Evolutionary conservation across 495 filamentous ascomycete species (phyloP).

Genomic region (Evernia prunastri): DNA sequence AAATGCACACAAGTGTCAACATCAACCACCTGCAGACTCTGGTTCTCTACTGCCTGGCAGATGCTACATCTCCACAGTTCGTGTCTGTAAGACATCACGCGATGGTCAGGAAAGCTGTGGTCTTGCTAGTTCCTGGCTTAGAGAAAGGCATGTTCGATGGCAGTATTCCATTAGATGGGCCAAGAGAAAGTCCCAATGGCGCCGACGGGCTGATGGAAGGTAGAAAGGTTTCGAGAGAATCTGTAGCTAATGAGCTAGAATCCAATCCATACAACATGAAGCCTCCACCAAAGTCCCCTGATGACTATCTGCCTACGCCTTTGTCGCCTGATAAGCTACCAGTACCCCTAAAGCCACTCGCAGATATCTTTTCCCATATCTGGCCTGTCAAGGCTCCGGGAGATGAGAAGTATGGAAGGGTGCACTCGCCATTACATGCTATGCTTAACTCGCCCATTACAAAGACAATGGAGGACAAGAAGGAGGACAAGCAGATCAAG

Average conservation of each 20-base stretch:
- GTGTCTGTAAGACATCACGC: slow-evolving; percentile 70
- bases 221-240: neutral
- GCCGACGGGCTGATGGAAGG: neutral
- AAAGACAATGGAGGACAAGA: slow-evolving; percentile 55
- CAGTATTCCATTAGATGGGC: slow-evolving; percentile 45
- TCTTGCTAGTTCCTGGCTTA: slow-evolving; percentile 89
- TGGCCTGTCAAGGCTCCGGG: slow-evolving; percentile 87
- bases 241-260: slow-evolving; percentile 22
- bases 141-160: slow-evolving; percentile 85
- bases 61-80: slow-evolving; percentile 80
- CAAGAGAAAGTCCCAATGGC: slow-evolving; percentile 19
- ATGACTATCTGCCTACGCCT: slow-evolving; percentile 67
- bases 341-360: slow-evolving; percentile 57
- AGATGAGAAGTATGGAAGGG: slow-evolving; percentile 67
- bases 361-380: slow-evolving; percentile 75
- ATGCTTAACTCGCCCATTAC: slow-evolving; percentile 67
- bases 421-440: slow-evolving; percentile 77
- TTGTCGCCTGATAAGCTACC: slow-evolving; percentile 58
- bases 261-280: slow-evolving; percentile 5
- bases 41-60: slow-evolving; percentile 82
- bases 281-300: slow-evolving; percentile 34
- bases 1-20: slow-evolving; percentile 66
- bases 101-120: slow-evolving; percentile 73
- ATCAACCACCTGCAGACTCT: slow-evolving; percentile 74
- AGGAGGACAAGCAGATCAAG: slow-evolving; percentile 43